A percentile compares a stretch with the other conserved stretches of the same genome.
Evolutionary conservation across 371 early-diverging fungal genomes (phyloP).

Genomic region (Haplosporangium sp.): DNA sequence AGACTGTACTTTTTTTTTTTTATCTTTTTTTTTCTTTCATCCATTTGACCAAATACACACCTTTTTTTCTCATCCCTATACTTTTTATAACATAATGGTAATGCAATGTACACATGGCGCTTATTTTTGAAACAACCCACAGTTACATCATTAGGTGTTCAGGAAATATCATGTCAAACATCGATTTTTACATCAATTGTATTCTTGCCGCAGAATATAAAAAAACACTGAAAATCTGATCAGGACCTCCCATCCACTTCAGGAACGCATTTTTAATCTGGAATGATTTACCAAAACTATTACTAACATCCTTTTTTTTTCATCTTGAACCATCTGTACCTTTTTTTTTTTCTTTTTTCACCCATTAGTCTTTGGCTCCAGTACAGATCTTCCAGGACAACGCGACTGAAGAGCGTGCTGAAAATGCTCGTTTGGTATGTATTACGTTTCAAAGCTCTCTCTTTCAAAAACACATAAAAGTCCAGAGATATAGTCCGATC

Average conservation of each 20-base stretch:
- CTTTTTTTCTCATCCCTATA: neutral
- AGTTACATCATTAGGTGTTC: too few species aligned
- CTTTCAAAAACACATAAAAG: too few species aligned
- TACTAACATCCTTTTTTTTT: neutral
- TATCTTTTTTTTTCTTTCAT: conserved; percentile 5
- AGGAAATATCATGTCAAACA: too few species aligned
- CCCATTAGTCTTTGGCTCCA: conserved; percentile 73
- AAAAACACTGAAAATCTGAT: neutral
- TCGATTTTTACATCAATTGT: too few species aligned
- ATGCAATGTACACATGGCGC: neutral
- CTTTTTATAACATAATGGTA: conserved; percentile 15
- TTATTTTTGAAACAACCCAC: too few species aligned
- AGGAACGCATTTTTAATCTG: neutral
- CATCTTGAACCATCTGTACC: neutral
- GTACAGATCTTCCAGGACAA: conserved; percentile 92
- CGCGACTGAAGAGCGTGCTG: conserved; percentile 96
- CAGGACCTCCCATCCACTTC: neutral
- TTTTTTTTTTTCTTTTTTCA: neutral
- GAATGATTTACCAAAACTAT: neutral
- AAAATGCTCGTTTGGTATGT: conserved; percentile 96
- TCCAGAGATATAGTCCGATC: neutral
- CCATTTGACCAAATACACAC: neutral
- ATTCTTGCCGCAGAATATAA: neutral
- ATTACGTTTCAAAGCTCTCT: too few species aligned
- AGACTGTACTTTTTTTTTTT: neutral